Evolutionary conservation across 1,139 yeast species (phyloP).

Genomic region (Sugiyamaella xylanicola): DNA sequence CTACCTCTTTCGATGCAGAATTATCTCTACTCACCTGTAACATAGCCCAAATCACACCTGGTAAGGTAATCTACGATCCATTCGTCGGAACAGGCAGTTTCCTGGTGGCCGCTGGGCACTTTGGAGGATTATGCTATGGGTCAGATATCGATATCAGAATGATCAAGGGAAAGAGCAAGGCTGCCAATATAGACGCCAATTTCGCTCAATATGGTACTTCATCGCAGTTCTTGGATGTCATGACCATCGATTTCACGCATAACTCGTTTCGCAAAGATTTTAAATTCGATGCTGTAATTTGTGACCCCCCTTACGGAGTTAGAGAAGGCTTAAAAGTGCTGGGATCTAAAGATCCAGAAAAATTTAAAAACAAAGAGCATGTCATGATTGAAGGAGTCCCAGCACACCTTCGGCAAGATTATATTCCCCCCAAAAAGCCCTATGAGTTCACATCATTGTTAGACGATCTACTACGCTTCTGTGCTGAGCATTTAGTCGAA

Average conservation of each 20-base stretch:
- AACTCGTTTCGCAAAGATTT: slow-evolving; percentile 70
- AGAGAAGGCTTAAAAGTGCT: slow-evolving; percentile 93
- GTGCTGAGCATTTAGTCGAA: slow-evolving; percentile 68
- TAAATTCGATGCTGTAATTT: slow-evolving; percentile 74
- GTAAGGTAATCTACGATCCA: slow-evolving; percentile 83
- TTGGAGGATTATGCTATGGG: slow-evolving; percentile 80
- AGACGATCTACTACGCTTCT: slow-evolving; percentile 72
- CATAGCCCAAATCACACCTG: slow-evolving; percentile 70
- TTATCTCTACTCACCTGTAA: slow-evolving; percentile 79
- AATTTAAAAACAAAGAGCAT: slow-evolving; percentile 67
- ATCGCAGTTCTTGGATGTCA: slow-evolving; percentile 64
- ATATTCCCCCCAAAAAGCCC: slow-evolving; percentile 90
- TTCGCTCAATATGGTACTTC: slow-evolving; percentile 73
- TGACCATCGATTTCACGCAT: slow-evolving; percentile 95
- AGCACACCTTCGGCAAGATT: slow-evolving; percentile 78
- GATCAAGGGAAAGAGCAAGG: slow-evolving; percentile 62
- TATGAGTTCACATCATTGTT: slow-evolving; percentile 75
- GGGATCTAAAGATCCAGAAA: slow-evolving; percentile 72
- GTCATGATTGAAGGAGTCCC: slow-evolving; percentile 73
- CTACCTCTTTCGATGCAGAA: slow-evolving; percentile 91
- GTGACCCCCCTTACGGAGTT: slow-evolving; percentile 98
- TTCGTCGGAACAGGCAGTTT: slow-evolving; percentile 97
- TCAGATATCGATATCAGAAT: slow-evolving; percentile 91
- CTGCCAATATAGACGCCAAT: slow-evolving; percentile 57
- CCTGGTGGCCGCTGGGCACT: slow-evolving; percentile 82